A percentile compares a stretch with the other conserved stretches of the same genome.
Evolutionary conservation across 192 early-diverging fungal genomes (phyloP).

Genomic region (Entrophospora sp.): DNA sequence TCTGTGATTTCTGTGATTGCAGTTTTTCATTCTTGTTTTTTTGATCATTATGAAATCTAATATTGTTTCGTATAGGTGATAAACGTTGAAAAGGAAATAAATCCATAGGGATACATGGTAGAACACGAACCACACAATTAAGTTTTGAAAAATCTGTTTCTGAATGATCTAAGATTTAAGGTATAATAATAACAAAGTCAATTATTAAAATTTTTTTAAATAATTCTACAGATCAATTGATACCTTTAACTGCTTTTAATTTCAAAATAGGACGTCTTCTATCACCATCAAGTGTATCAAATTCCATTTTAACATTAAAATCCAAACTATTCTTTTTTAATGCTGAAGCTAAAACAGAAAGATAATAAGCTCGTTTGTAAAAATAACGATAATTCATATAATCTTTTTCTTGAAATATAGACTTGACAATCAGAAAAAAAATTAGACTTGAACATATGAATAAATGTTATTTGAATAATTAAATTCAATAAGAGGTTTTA

Average conservation of each 20-base stretch:
- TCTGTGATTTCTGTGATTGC: neutral
- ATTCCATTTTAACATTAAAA: slow-evolving; percentile 42
- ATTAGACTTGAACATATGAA: neutral
- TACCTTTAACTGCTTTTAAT: slow-evolving; percentile 46
- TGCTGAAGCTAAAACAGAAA: slow-evolving; percentile 63
- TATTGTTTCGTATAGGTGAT: slow-evolving; percentile 72
- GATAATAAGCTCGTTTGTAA: slow-evolving; percentile 90
- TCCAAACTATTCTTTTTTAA: slow-evolving; percentile 39
- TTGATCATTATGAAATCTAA: slow-evolving; percentile 34
- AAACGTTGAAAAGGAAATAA: slow-evolving; percentile 63
- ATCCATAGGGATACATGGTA: slow-evolving; percentile 60
- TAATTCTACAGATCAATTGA: neutral
- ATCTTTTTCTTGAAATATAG: slow-evolving; percentile 86
- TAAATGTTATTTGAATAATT: neutral
- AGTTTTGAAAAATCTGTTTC: slow-evolving; percentile 59
- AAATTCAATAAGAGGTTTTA: neutral
- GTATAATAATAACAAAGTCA: neutral
- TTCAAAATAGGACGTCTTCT: slow-evolving; percentile 53
- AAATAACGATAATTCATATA: slow-evolving; percentile 90
- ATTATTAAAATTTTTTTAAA: neutral
- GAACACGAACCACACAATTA: slow-evolving; percentile 63
- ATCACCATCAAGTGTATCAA: slow-evolving; percentile 49
- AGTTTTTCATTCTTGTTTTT: slow-evolving; percentile 9
- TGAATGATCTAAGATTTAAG: slow-evolving; percentile 37
- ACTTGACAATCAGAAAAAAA: slow-evolving; percentile 22